Conservation (phyloP, 345 rosid species). For the Alliaria petiolata region DNA sequence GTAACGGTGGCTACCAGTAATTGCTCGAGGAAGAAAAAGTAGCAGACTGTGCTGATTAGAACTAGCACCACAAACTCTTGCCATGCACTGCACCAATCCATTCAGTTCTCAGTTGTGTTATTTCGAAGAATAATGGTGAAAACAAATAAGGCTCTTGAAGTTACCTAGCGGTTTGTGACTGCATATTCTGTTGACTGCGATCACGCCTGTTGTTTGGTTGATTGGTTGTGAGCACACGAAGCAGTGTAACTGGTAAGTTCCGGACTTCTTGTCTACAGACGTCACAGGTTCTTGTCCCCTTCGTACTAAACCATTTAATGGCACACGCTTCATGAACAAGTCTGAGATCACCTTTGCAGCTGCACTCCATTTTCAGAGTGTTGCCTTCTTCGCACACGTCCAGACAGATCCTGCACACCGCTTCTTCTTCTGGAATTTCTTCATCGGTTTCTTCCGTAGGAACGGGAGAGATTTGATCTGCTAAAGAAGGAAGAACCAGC, state of each 20-base stretch:
- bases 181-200: constrained; percentile 42
- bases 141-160: not conserved
- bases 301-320: constrained; percentile 78
- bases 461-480: constrained; percentile 59
- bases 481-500: constrained; percentile 17
- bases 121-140: constrained; percentile 5
- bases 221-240: constrained; percentile 42
- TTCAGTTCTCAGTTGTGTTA: constrained; percentile 1
- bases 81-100: constrained; percentile 73
- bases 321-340: constrained; percentile 95
- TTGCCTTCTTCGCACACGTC: constrained; percentile 82
- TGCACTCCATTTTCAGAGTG: constrained; percentile 94
- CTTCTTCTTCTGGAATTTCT: constrained; percentile 97
- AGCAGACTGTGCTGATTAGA: constrained; percentile 84
- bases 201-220: constrained; percentile 49
- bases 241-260: constrained; percentile 87
- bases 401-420: constrained; percentile 85
- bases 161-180: constrained; percentile 62
- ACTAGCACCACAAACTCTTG: constrained; percentile 98
- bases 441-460: constrained; percentile 61
- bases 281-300: constrained; percentile 85
- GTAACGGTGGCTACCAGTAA: constrained; percentile 52
- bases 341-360: constrained; percentile 90
- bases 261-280: constrained; percentile 82
- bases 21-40: constrained; percentile 98